Conservation (phyloP, 2,329 filamentous ascomycete species). For the Paecilomyces formosus region DNA sequence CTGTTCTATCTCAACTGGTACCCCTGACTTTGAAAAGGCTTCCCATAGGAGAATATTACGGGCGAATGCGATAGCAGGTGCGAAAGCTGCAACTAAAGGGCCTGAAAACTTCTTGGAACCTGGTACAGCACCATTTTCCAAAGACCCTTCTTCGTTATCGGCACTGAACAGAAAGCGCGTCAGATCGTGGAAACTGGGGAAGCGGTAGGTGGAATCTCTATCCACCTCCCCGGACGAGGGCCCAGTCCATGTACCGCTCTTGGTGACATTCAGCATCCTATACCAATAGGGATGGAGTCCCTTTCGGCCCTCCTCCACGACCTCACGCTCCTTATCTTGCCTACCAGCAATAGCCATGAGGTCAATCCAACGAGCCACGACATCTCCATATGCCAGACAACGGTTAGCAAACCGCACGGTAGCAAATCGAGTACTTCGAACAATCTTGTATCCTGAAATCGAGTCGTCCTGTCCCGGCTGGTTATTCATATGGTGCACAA, state of each 20-base stretch:
- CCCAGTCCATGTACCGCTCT: conserved; percentile 33
- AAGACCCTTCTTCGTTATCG: conserved; percentile 8
- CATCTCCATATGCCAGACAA: conserved; percentile 71
- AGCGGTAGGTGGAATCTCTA: conserved; percentile 36
- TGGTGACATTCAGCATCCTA: conserved; percentile 49
- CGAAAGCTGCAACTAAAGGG: conserved; percentile 47
- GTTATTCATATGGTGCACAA: conserved; percentile 61
- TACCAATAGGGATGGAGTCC: conserved; percentile 78
- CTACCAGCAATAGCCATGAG: conserved; percentile 65
- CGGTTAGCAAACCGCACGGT: conserved; percentile 85
- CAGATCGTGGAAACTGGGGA: conserved; percentile 31
- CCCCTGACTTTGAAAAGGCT: conserved; percentile 41
- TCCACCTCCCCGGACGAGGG: conserved; percentile 47
- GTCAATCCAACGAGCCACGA: conserved; percentile 79
- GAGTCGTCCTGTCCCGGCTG: conserved; percentile 31
- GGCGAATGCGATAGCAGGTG: conserved; percentile 63
- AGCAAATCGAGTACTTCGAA: conserved; percentile 72
- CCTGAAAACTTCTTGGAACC: conserved; percentile 18
- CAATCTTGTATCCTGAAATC: conserved; percentile 35
- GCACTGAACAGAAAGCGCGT: conserved; percentile 24
- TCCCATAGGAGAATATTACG: conserved; percentile 54
- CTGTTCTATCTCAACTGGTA: conserved; percentile 54
- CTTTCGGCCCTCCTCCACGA: conserved; percentile 81
- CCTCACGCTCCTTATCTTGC: conserved; percentile 65
- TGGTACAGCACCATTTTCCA: conserved; percentile 30